phyloP scores from a whole-genome alignment of 2,329 filamentous ascomycete genomes.

The Alternaria triticina region DNA sequence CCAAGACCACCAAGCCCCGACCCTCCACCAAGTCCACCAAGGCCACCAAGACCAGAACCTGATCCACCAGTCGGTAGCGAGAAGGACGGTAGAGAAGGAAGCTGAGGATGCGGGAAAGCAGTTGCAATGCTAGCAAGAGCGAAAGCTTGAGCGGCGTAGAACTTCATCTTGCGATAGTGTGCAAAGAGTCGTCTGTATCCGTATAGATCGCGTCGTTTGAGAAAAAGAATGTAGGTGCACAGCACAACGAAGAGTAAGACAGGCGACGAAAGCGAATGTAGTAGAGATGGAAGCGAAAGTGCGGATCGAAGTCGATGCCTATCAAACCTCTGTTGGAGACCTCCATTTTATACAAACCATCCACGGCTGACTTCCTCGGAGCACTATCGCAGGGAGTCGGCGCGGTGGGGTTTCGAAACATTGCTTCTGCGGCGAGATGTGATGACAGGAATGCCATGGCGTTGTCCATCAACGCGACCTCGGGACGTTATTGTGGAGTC shows the following conservation, averaged over 20 bases:
- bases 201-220: background rate
- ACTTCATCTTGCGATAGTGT: conserved; percentile 30
- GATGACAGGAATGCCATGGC: background rate
- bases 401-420: background rate
- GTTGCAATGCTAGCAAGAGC: conserved; percentile 28
- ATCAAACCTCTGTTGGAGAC: background rate
- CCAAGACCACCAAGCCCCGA: background rate
- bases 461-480: background rate
- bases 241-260: conserved; percentile 19
- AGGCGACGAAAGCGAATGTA: background rate
- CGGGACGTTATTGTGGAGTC: background rate
- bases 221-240: conserved; percentile 25
- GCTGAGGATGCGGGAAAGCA: conserved; percentile 30
- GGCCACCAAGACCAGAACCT: background rate
- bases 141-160: conserved; percentile 22
- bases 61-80: conserved; percentile 13
- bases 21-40: background rate
- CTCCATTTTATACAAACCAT: background rate
- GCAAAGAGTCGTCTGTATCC: background rate
- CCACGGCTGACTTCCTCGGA: background rate
- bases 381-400: background rate
- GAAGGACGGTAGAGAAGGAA: conserved; percentile 19
- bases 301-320: conserved; percentile 9
- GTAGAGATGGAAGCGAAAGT: conserved; percentile 6
- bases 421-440: background rate